A percentile compares a stretch with the other conserved stretches of the same genome.
phyloP scores from a whole-genome alignment of 306 rosid genomes.

The Inga leiocalycina region DNA sequence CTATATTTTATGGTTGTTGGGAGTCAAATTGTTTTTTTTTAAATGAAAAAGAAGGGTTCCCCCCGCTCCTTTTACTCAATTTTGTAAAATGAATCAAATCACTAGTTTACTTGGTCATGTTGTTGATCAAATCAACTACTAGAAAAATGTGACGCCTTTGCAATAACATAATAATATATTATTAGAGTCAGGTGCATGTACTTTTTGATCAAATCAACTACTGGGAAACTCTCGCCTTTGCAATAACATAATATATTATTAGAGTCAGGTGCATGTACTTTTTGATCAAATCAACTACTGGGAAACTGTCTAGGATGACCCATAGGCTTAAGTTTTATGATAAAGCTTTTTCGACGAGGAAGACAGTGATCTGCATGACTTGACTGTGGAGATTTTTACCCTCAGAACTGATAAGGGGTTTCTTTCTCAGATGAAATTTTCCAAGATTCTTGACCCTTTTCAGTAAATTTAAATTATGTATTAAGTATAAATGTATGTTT shows the following conservation, averaged over 20 bases:
- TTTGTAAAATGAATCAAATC: conserved; percentile 9
- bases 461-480: conserved; percentile 12
- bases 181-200: background rate
- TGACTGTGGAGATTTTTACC: conserved; percentile 12
- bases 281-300: conserved; percentile 19
- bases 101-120: background rate
- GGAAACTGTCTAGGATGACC: conserved; percentile 1
- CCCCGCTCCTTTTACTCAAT: background rate
- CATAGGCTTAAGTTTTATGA: conserved; percentile 10
- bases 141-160: background rate
- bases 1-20: conserved; percentile 8
- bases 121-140: conserved; percentile 24
- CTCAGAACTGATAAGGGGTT: conserved; percentile 5
- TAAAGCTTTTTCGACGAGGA: background rate
- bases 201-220: conserved; percentile 9
- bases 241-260: background rate
- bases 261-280: background rate
- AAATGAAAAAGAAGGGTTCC: background rate
- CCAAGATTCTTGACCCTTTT: conserved; percentile 7
- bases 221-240: background rate
- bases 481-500: conserved; percentile 9
- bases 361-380: background rate
- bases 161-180: background rate
- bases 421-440: conserved; percentile 24
- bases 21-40: conserved; percentile 3